phyloP scores from a whole-genome alignment of 495 filamentous ascomycete species.

The Gamarada debralockiae region DNA sequence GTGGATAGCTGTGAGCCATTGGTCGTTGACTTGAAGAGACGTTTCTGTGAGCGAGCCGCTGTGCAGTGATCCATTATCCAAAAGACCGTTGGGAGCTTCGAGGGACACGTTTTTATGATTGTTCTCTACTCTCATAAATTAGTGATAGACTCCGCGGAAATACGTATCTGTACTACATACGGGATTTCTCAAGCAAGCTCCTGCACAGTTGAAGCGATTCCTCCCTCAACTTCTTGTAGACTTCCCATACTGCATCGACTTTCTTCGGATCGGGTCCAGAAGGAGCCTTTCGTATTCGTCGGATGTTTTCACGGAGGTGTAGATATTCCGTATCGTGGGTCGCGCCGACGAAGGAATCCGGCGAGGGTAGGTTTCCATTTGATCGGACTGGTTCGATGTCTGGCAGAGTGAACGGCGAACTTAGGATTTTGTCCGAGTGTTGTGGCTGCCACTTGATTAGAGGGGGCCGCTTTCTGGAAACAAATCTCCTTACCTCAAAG shows the following conservation, averaged over 20 bases:
- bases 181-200: conserved; percentile 23
- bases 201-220: conserved; percentile 25
- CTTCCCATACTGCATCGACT: conserved; percentile 29
- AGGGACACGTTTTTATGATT: conserved; percentile 10
- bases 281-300: conserved; percentile 24
- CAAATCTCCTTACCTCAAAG: conserved; percentile 8
- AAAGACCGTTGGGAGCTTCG: conserved; percentile 8
- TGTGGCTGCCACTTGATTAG: conserved; percentile 1
- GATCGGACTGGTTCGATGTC: conserved; percentile 19
- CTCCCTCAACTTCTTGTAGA: conserved; percentile 27
- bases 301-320: conserved; percentile 24
- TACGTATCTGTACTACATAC: not conserved
- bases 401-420: conserved; percentile 6
- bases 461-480: not conserved
- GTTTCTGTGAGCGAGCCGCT: conserved; percentile 11
- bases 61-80: conserved; percentile 15
- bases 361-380: conserved; percentile 15
- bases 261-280: conserved; percentile 23
- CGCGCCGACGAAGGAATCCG: conserved; percentile 17
- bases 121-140: conserved; percentile 1
- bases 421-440: conserved; percentile 15
- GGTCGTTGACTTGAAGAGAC: conserved; percentile 16
- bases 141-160: not conserved
- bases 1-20: conserved; percentile 26
- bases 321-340: conserved; percentile 21